A percentile compares a stretch with the other conserved stretches of the same genome.
These are phyloP conservation scores for Drechslera avenae DNA, from an alignment of 2,329 filamentous ascomycete genomes.

Conservation along the genomic window DNA sequence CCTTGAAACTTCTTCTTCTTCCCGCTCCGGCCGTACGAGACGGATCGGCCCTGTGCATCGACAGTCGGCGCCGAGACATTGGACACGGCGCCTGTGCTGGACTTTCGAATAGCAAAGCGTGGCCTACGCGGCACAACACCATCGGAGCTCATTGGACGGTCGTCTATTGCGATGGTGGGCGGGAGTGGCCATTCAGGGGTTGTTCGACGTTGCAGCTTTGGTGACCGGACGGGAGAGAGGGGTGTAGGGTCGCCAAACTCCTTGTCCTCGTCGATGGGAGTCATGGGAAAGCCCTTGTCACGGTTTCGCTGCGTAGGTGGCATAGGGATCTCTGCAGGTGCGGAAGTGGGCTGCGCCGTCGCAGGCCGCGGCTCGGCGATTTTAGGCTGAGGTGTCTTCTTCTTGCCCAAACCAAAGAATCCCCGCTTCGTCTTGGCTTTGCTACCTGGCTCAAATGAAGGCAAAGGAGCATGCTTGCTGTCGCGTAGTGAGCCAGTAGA, in stretches of 20 bases:
- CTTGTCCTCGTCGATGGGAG: constrained; percentile 44
- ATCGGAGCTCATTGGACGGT: constrained; percentile 41
- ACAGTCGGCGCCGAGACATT: constrained; percentile 32
- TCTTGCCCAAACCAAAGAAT: constrained; percentile 64
- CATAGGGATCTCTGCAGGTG: constrained; percentile 33
- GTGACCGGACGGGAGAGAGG: constrained; percentile 35
- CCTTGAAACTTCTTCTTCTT: constrained; percentile 71
- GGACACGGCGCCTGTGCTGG: constrained; percentile 18
- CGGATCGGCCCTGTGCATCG: constrained; percentile 22
- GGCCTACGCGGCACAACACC: constrained; percentile 29
- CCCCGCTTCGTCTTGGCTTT: constrained; percentile 50
- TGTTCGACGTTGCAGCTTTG: constrained; percentile 56
- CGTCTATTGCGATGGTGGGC: constrained; percentile 33
- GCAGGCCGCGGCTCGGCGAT: constrained; percentile 40
- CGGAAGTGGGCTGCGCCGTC: constrained; percentile 37
- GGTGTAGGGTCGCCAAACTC: constrained; percentile 26
- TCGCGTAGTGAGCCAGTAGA: constrained; percentile 48
- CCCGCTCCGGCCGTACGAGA: constrained; percentile 39
- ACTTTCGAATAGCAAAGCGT: constrained; percentile 32
- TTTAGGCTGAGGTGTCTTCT: constrained; percentile 54
- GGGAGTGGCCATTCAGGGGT: constrained; percentile 59
- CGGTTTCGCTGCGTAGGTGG: constrained; percentile 37
- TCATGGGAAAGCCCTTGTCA: constrained; percentile 32
- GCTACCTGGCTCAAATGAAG: constrained; percentile 33
- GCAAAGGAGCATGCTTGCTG: constrained; percentile 42